Evolutionary conservation across 495 filamentous ascomycete species (phyloP), one percentile per base, ranked within the genome.

Genomic region (Aspergillus wentii): DNA sequence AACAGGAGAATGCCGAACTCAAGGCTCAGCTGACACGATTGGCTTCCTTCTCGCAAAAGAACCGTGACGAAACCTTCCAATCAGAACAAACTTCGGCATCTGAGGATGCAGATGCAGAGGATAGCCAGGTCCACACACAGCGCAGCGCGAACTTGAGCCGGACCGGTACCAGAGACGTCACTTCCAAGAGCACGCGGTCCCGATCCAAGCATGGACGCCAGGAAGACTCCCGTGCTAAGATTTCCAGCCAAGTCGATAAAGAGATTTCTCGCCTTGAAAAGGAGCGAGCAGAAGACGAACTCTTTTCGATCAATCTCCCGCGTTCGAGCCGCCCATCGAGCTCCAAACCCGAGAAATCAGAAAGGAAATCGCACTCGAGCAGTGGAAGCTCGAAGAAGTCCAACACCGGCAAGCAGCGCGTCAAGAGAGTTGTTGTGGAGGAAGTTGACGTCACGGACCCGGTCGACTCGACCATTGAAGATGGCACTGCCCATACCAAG

Each of bases 1-100:
- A 54, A 21, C 51, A 62, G 29, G 72, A 76, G 42, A 74, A 76
- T 43, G 39, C 61, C 7, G 61, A 66, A 11, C 63, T 81, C 19
- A 69, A 63, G 40, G 46, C 54, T 14, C 70, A 71, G 18, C 43
- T 72, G 27, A 35, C 34, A 11, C 58, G 57, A 19, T 45, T 55
- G 15, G 33, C 35, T 14, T 28, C 43, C 8, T 43, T 48, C 0
- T 14, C 30, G 17, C 46, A 48, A 16, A 59, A 52, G 30, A n/a
- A 35, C 7, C 56, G 44, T 3, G 64, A 64, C 28, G 61, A 66
- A 1, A 62, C 56, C 8, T 37, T 30, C n/a, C 51, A 56, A 9
- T 60, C 59, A 2, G 63, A 67, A 8, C 47, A 48, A 8, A 51
- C 49, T 16, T 38, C 51, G 13, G 49, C 46, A 4, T 52, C 39